Evolutionary conservation across 2,329 filamentous ascomycete species (phyloP).

Genomic region (Neonectria coccinea): DNA sequence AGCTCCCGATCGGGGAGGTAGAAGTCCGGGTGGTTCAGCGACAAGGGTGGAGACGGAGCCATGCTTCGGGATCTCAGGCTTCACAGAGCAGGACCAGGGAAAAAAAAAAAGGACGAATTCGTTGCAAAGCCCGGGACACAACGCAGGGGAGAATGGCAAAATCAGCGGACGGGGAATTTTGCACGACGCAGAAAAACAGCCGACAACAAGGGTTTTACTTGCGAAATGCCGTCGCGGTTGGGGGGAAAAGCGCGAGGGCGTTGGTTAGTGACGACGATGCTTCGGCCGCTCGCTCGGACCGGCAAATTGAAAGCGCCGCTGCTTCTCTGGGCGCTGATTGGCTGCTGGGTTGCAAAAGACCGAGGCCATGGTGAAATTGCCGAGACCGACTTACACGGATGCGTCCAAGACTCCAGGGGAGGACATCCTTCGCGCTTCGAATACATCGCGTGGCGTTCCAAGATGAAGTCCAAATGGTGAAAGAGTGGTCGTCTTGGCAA

Average conservation of each 20-base stretch:
- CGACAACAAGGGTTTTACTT: conserved; percentile 11
- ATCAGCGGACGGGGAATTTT: conserved; percentile 27
- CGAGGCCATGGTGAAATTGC: conserved; percentile 22
- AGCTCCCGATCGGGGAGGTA: conserved; percentile 14
- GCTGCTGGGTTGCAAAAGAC: conserved; percentile 12
- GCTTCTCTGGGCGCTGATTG: neutral
- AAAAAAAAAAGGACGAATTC: neutral
- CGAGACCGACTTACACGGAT: conserved; percentile 17
- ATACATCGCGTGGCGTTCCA: neutral
- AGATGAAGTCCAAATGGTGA: neutral
- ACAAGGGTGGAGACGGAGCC: conserved; percentile 27
- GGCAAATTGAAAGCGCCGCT: conserved; percentile 24
- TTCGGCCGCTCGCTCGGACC: conserved; percentile 24
- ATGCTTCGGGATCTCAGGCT: conserved; percentile 9
- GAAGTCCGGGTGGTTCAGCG: conserved; percentile 19
- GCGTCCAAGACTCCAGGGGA: neutral
- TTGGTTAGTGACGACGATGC: conserved; percentile 1
- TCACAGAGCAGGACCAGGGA: neutral
- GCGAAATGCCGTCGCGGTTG: conserved; percentile 14
- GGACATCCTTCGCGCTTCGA: neutral
- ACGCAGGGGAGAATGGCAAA: conserved; percentile 10
- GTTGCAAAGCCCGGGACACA: neutral
- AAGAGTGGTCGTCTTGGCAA: neutral
- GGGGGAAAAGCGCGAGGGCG: conserved; percentile 4
- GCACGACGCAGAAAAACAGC: neutral